Evolutionary conservation across 331 rosid genomes (phyloP), one percentile per base, ranked within the genome.

Genomic region (Quercus lobata): DNA sequence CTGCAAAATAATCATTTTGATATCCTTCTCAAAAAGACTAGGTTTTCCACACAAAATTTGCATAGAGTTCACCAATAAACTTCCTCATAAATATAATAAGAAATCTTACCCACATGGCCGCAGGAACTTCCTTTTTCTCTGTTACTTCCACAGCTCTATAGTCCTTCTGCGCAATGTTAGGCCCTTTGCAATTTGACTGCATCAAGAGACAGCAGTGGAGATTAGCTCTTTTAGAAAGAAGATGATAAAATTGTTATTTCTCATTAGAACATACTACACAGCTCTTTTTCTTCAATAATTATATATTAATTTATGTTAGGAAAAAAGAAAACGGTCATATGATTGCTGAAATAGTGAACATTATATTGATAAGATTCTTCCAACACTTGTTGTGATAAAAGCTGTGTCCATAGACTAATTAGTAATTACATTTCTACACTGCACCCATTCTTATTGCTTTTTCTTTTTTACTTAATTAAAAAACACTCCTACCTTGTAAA

Each of bases 101-200:
- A 83, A 77, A 49, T 24, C 72, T 75, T 87, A 83, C 90, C 19
- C 70, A 76, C 7, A 19, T 78, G 62, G 35, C 78, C 16, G 66
- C 56, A 46, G 78, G 41, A 78, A 79, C 76, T 83, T 84, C 81
- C 24, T 74, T 78, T 56, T 83, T 68, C 25, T 71, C 86, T n/a
- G 57, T 49, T 63, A 76, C 78, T 73, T 76, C 80, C 73, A 78
- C 73, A 58, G 72, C 85, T 66, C 71, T 78, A 73, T 75, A 37
- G 68, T 69, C 79, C 30, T 81, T 82, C 30, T 57, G 66, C 11
- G 71, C 80, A 3, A 41, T 46, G 35, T 52, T 69, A 52, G 78
- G 70, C 52, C 21, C 58, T 77, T 30, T 60, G 27, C 24, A 78
- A 41, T 25, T 78, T 73, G 77, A 69, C 86, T 76, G 30, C 55